Evolutionary conservation across 83 land plant genomes (phyloP).

Genomic region (Thuja plicata): DNA sequence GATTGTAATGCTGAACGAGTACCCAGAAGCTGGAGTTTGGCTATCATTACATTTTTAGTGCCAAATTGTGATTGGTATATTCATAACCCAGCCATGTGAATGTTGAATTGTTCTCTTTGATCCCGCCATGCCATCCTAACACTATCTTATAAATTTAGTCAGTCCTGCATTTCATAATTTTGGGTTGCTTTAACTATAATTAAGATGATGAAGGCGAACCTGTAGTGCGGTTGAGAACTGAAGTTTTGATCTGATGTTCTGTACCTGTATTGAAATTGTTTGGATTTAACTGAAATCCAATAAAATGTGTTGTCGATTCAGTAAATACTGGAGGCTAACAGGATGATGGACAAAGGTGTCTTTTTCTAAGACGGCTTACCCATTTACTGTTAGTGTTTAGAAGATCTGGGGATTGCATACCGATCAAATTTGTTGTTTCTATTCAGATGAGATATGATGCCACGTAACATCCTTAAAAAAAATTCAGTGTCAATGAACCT

Average conservation of each 20-base stretch:
- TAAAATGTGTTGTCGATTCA: background rate
- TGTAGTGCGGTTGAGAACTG: background rate
- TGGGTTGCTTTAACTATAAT: background rate
- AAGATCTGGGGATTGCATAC: background rate
- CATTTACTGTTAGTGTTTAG: background rate
- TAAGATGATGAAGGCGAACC: background rate
- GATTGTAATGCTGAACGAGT: too few species aligned
- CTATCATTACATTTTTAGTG: too few species aligned
- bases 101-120: background rate
- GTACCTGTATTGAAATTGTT: background rate
- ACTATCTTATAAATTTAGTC: background rate
- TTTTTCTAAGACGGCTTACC: background rate
- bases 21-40: too few species aligned
- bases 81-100: background rate
- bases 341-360: background rate
- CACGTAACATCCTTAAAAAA: background rate
- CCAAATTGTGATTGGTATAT: too few species aligned
- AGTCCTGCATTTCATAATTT: background rate
- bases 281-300: background rate
- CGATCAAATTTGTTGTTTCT: background rate
- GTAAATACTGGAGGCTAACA: background rate
- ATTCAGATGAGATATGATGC: background rate
- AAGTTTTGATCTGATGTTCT: background rate
- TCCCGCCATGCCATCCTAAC: background rate
- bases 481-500: background rate